Conservation (phyloP, 2,329 filamentous ascomycete species). For the Hymenoscyphus albidus region DNA sequence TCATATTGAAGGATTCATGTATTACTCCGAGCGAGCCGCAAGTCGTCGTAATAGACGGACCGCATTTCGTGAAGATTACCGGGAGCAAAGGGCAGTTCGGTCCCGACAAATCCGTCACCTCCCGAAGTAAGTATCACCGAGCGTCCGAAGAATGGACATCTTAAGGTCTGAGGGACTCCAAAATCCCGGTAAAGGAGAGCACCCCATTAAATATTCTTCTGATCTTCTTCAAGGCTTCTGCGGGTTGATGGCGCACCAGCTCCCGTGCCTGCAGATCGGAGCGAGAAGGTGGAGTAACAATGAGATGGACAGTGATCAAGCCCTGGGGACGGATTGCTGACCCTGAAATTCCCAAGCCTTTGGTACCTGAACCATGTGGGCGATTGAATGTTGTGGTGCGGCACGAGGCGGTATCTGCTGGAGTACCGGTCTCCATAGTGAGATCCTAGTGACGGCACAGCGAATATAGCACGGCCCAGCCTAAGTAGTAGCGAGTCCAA, state of each 20-base stretch:
- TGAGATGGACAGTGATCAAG: background rate
- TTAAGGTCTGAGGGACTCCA: background rate
- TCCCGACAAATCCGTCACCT: background rate
- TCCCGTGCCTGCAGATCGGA: slow-evolving; percentile 5
- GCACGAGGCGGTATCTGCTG: background rate
- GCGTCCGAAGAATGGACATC: background rate
- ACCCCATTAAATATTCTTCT: background rate
- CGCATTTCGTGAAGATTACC: background rate
- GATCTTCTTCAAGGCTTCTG: slow-evolving; percentile 1
- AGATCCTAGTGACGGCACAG: background rate
- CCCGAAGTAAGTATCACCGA: background rate
- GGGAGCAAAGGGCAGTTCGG: background rate
- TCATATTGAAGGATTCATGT: background rate
- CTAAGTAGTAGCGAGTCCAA: background rate
- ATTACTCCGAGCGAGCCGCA: background rate
- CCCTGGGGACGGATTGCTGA: background rate
- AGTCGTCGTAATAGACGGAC: background rate
- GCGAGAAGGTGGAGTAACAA: background rate
- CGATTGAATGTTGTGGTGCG: slow-evolving; percentile 3
- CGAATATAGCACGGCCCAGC: background rate
- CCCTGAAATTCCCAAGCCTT: background rate
- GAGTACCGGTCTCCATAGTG: background rate
- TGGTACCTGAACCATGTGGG: background rate
- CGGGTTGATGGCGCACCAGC: background rate
- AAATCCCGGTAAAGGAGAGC: background rate